Evolutionary conservation across 2,329 filamentous ascomycete genomes (phyloP).

Genomic region (Neofusicoccum kwambonambiense): DNA sequence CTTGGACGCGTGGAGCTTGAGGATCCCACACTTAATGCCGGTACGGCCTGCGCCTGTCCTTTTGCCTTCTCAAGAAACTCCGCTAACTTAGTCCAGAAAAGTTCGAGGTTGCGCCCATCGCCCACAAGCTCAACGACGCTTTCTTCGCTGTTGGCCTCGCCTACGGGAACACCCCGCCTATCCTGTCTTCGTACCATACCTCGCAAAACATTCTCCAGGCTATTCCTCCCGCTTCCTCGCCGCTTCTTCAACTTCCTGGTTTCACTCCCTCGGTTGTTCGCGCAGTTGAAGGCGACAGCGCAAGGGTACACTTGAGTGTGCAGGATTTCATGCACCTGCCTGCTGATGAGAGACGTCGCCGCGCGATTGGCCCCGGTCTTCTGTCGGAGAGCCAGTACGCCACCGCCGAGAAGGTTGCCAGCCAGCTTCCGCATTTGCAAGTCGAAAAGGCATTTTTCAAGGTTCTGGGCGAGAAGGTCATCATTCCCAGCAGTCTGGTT

Average conservation of each 20-base stretch:
- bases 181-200: constrained; percentile 76
- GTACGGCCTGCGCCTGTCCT: constrained; percentile 24
- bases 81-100: constrained; percentile 60
- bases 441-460: constrained; percentile 98
- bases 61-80: background rate
- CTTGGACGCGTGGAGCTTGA: constrained; percentile 83
- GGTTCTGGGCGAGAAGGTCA: constrained; percentile 88
- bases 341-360: constrained; percentile 68
- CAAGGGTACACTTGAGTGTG: constrained; percentile 65
- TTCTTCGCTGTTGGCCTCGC: constrained; percentile 85
- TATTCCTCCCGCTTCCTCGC: constrained; percentile 76
- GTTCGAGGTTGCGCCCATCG: constrained; percentile 83
- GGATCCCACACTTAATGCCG: constrained; percentile 71
- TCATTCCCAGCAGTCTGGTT: constrained; percentile 89
- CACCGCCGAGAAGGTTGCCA: constrained; percentile 71
- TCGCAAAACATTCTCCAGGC: constrained; percentile 90
- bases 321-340: constrained; percentile 87
- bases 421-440: constrained; percentile 78
- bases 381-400: constrained; percentile 75
- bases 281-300: constrained; percentile 68
- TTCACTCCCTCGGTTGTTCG: constrained; percentile 66
- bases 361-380: constrained; percentile 68
- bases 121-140: constrained; percentile 78
- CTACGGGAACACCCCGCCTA: constrained; percentile 78
- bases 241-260: constrained; percentile 86